phyloP scores from a whole-genome alignment of 2,329 filamentous ascomycete genomes.

The Aspergillus calidoustus region DNA sequence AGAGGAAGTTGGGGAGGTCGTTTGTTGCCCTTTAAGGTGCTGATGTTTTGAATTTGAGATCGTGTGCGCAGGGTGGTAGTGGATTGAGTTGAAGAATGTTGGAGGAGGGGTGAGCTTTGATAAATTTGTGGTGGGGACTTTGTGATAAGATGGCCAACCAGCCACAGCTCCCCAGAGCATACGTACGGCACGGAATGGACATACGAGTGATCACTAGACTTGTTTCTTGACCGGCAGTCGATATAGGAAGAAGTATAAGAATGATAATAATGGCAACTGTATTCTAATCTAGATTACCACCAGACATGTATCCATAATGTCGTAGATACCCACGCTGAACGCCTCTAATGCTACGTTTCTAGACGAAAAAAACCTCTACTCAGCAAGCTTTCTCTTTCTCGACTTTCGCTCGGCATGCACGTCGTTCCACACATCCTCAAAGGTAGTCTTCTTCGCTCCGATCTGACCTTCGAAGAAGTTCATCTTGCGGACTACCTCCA shows the following conservation, averaged over 20 bases:
- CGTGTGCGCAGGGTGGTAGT: neutral
- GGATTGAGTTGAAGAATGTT: neutral
- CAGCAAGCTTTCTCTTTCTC: slow-evolving; percentile 15
- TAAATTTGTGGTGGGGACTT: slow-evolving; percentile 16
- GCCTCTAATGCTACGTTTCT: slow-evolving; percentile 17
- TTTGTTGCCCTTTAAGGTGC: neutral
- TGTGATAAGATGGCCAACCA: neutral
- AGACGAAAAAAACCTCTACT: slow-evolving; percentile 6
- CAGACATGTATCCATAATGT: slow-evolving; percentile 9
- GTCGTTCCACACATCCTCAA: slow-evolving; percentile 65
- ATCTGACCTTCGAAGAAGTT: slow-evolving; percentile 67
- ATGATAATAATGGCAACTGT: neutral
- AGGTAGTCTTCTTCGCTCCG: slow-evolving; percentile 61
- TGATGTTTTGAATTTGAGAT: neutral
- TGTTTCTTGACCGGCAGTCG: neutral
- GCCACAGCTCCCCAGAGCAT: neutral
- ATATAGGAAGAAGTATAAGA: neutral
- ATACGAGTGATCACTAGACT: neutral
- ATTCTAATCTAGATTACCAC: slow-evolving; percentile 6
- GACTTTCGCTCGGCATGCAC: slow-evolving; percentile 18
- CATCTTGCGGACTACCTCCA: slow-evolving; percentile 82
- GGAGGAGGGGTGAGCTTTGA: neutral
- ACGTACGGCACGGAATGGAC: no score
- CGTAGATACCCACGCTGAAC: slow-evolving; percentile 14
- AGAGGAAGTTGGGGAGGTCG: neutral